These are phyloP conservation scores for Boletus rubropictus DNA, from an alignment of 768 basidiomycete species.

Conservation along the genomic window DNA sequence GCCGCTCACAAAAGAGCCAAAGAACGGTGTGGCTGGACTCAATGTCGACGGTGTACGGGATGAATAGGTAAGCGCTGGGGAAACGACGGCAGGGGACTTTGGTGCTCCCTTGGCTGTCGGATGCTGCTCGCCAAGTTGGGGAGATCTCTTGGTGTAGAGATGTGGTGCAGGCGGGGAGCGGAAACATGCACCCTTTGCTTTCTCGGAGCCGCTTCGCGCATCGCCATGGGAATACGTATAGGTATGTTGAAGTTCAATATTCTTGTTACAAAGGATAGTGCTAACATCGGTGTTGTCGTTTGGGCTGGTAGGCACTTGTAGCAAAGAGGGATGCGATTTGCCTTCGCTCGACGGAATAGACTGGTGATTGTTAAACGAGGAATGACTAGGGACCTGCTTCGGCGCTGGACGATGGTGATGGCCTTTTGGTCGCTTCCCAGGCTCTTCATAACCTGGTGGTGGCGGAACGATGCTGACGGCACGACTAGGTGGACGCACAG, in stretches of 20 bases:
- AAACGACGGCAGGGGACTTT: slow-evolving; percentile 51
- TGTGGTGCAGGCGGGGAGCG: slow-evolving; percentile 10
- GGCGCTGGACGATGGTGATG: slow-evolving; percentile 8
- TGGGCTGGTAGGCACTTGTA: slow-evolving; percentile 18
- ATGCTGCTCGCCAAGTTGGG: slow-evolving; percentile 13
- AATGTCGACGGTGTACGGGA: slow-evolving; percentile 58
- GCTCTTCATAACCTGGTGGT: slow-evolving; percentile 18
- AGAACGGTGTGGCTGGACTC: slow-evolving; percentile 69
- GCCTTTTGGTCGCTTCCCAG: slow-evolving; percentile 12
- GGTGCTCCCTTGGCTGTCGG: slow-evolving; percentile 27
- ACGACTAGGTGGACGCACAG: slow-evolving; percentile 25
- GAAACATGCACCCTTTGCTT: slow-evolving; percentile 5
- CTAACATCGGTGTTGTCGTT: slow-evolving; percentile 24
- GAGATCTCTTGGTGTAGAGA: slow-evolving; percentile 8
- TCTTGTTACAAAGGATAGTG: slow-evolving; percentile 15
- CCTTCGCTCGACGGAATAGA: slow-evolving; percentile 1
- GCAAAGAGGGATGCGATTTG: slow-evolving; percentile 8
- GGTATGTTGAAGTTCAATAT: slow-evolving; percentile 13
- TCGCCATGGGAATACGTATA: slow-evolving; percentile 24
- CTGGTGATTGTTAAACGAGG: slow-evolving; percentile 6
- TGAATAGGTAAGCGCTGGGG: slow-evolving; percentile 66
- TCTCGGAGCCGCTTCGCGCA: slow-evolving; percentile 1
- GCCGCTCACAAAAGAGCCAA: slow-evolving; percentile 45
- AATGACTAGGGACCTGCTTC: slow-evolving; percentile 1
- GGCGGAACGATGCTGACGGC: slow-evolving; percentile 30